Evolutionary conservation across 352 stramenopile genomes (phyloP).

Genomic region (Pseudoperonospora humuli): DNA sequence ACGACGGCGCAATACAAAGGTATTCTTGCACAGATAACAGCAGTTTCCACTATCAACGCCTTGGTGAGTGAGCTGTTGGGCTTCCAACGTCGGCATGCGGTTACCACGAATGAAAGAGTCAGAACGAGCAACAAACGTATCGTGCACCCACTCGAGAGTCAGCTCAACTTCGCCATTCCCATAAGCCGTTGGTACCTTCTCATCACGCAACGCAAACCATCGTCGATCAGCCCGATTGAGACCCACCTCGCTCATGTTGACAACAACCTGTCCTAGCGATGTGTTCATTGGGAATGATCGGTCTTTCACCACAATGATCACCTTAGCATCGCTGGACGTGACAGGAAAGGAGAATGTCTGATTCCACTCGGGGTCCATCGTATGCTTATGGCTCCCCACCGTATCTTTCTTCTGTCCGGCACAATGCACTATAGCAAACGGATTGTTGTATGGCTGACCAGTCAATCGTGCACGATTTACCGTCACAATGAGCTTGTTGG

Average conservation of each 20-base stretch:
- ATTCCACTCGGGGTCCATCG: slow-evolving; percentile 87
- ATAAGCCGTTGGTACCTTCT: slow-evolving; percentile 47
- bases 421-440: slow-evolving; percentile 71
- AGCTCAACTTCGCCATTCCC: slow-evolving; percentile 83
- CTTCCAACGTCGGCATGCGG: slow-evolving; percentile 33
- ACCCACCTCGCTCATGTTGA: slow-evolving; percentile 75
- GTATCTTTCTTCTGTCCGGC: slow-evolving; percentile 85
- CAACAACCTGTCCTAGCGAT: slow-evolving; percentile 62
- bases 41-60: slow-evolving; percentile 33
- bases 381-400: slow-evolving; percentile 80
- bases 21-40: slow-evolving; percentile 79
- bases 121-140: slow-evolving; percentile 83
- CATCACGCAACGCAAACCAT: slow-evolving; percentile 75
- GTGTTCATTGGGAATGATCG: slow-evolving; percentile 65
- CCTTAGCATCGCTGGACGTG: slow-evolving; percentile 57
- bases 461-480: slow-evolving; percentile 77
- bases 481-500: slow-evolving; percentile 87
- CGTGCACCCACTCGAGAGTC: slow-evolving; percentile 86
- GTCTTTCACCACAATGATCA: slow-evolving; percentile 71
- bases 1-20: slow-evolving; percentile 71
- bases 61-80: slow-evolving; percentile 15
- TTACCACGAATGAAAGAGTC: slow-evolving; percentile 80
- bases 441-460: slow-evolving; percentile 83
- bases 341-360: slow-evolving; percentile 86
- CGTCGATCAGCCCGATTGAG: slow-evolving; percentile 69